These are phyloP conservation scores for Solanum verrucosum DNA, from an alignment of 257 asterid genomes.

Conservation along the genomic window DNA sequence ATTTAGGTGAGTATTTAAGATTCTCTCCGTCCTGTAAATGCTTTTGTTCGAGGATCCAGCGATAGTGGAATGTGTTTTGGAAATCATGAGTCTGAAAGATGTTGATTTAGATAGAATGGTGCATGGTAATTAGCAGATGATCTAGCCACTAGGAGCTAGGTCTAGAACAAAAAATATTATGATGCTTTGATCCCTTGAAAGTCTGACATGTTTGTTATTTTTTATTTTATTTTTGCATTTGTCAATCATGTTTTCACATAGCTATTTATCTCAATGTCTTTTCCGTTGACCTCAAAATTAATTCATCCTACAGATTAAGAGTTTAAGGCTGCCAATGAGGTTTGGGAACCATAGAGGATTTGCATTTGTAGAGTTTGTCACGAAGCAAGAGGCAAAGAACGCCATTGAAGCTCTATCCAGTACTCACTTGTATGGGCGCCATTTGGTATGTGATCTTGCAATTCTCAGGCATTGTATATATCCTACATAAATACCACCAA, in stretches of 20 bases:
- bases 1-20: not conserved
- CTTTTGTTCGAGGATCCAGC: not conserved
- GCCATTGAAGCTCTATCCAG: slow-evolving; percentile 80
- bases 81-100: not conserved
- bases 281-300: not conserved
- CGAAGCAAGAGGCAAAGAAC: slow-evolving; percentile 85
- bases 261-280: not conserved
- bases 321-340: slow-evolving; percentile 72
- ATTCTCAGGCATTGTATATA: not conserved
- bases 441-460: slow-evolving; percentile 50
- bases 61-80: not conserved
- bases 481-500: not conserved
- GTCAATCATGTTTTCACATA: not conserved
- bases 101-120: not conserved
- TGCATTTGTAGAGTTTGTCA: slow-evolving; percentile 77
- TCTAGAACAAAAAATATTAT: not conserved
- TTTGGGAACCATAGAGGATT: slow-evolving; percentile 85
- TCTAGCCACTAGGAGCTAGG: not conserved
- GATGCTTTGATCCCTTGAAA: not conserved
- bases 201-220: not conserved
- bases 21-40: not conserved
- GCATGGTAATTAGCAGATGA: not conserved
- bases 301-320: slow-evolving; percentile 53
- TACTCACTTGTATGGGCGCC: slow-evolving; percentile 96
- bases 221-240: not conserved